These are phyloP conservation scores for Tylopilus vinaceipallidus DNA, from an alignment of 768 basidiomycete genomes.

Conservation along the genomic window DNA sequence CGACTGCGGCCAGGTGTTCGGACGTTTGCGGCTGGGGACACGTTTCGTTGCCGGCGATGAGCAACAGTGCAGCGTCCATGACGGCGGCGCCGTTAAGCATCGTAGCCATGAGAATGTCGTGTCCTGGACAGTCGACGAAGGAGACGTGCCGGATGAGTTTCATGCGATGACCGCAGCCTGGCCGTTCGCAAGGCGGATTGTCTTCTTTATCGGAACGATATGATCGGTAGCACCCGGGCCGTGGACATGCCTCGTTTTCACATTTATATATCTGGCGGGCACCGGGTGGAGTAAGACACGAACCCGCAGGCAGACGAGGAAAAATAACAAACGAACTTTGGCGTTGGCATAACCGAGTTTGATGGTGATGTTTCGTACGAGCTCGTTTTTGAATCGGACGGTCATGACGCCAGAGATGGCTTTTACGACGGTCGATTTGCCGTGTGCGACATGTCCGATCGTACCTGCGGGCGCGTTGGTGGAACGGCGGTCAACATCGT, in stretches of 20 bases:
- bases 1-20: conserved; percentile 97
- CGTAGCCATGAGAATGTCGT: conserved; percentile 99
- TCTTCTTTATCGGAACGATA: conserved; percentile 95
- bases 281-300: not conserved
- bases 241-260: conserved; percentile 87
- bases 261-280: conserved; percentile 90
- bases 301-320: not conserved
- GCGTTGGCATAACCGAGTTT: conserved; percentile 99
- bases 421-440: conserved; percentile 95
- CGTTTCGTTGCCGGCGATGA: conserved; percentile 97
- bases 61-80: conserved; percentile 97
- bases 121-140: conserved; percentile 96
- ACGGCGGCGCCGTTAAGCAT: conserved; percentile 99
- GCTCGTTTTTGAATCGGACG: conserved; percentile 98
- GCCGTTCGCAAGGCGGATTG: conserved; percentile 88
- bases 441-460: conserved; percentile 98
- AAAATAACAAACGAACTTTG: conserved; percentile 61
- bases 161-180: conserved; percentile 89
- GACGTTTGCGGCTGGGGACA: conserved; percentile 99
- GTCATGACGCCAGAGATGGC: conserved; percentile 99
- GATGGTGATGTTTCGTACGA: conserved; percentile 98
- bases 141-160: conserved; percentile 94
- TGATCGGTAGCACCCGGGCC: conserved; percentile 92
- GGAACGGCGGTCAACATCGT: conserved; percentile 4
- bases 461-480: conserved; percentile 57